Percentiles rank a stretch among this genome's conserved stretches.
phyloP scores from a whole-genome alignment of 768 basidiomycete genomes.

The Lactarius indigo region DNA sequence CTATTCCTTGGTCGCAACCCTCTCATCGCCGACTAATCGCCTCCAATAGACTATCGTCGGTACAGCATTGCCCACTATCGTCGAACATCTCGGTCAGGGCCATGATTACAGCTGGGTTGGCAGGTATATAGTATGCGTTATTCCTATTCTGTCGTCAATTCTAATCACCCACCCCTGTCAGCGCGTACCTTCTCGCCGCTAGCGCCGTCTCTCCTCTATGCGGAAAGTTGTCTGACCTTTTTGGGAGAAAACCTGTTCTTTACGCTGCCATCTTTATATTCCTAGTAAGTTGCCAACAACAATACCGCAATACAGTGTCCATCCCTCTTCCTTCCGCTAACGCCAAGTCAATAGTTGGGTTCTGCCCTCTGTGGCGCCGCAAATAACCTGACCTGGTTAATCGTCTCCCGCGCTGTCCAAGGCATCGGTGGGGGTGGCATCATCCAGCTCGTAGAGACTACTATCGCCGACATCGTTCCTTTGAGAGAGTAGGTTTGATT shows the following conservation, averaged over 20 bases:
- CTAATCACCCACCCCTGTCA: constrained; percentile 28
- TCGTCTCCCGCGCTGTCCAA: constrained; percentile 73
- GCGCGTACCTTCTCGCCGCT: constrained; percentile 71
- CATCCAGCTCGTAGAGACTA: constrained; percentile 72
- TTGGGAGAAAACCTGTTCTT: constrained; percentile 68
- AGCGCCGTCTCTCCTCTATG: constrained; percentile 68
- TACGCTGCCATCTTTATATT: constrained; percentile 65
- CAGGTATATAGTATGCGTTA: constrained; percentile 34
- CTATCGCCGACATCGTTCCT: constrained; percentile 79
- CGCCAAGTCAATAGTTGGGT: constrained; percentile 48
- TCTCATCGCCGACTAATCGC: background rate
- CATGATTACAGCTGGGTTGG: constrained; percentile 50
- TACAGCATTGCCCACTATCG: constrained; percentile 50
- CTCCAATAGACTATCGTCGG: constrained; percentile 42
- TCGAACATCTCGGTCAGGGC: constrained; percentile 41
- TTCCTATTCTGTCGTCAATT: background rate
- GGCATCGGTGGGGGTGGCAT: constrained; percentile 84
- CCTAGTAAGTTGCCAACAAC: constrained; percentile 51
- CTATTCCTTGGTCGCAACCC: background rate
- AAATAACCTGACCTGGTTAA: constrained; percentile 73
- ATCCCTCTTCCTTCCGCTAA: background rate
- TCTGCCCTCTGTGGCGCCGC: constrained; percentile 82
- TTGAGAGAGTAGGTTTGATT: constrained; percentile 57
- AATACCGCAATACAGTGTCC: no score
- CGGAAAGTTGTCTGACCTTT: constrained; percentile 69